Evolutionary conservation across 495 filamentous ascomycete genomes (phyloP), one percentile per base, ranked within the genome.

Genomic region (Talaromyces thailandensis): DNA sequence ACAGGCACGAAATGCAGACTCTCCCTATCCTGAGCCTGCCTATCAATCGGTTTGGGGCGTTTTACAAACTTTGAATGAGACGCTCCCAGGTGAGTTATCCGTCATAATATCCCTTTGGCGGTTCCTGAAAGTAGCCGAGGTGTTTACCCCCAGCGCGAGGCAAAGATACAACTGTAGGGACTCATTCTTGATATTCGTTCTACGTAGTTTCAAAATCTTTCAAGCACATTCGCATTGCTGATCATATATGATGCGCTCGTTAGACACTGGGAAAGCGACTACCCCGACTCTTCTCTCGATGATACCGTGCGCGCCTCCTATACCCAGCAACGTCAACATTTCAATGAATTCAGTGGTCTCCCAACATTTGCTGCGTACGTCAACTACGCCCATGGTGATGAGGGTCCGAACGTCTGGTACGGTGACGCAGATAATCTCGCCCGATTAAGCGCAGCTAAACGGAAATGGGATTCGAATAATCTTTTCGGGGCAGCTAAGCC

Each of bases 361-460:
- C 28, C 55, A 1, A 59, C 60, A n/a, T 57, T 73, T 4, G 43
- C 65, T 7, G 52, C 66, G 8, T 77, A 75, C 56, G 65, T 77
- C 31, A 75, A 69, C 45, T 79, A 75, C 61, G 70, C 69, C 16
- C 64, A 68, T 48, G 74, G 77, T n/a, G 74, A 80, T 58, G 76
- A 81, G 61, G 66, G 60, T 4, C 64, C 65, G 2, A 70, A 67
- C 52, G 65, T 68, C 11, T 55, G 64, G 28, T 75, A 71, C 28
- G 62, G 68, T 2, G 67, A 62, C 14, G 29, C 56, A 14, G 37
- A 61, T 4, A 74, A 78, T 28, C 56, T 78, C 29, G 64, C 62
- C 0, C 58, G 67, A 0, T 56, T 77, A 26, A 57, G 35, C n/a
- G 28, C 25, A 18, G 56, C 75, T 52, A 76, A 75, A 69, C 65